Conservation (phyloP, 225 moss, liverwort and hornwort genomes). For the Physcomitrium patens region DNA sequence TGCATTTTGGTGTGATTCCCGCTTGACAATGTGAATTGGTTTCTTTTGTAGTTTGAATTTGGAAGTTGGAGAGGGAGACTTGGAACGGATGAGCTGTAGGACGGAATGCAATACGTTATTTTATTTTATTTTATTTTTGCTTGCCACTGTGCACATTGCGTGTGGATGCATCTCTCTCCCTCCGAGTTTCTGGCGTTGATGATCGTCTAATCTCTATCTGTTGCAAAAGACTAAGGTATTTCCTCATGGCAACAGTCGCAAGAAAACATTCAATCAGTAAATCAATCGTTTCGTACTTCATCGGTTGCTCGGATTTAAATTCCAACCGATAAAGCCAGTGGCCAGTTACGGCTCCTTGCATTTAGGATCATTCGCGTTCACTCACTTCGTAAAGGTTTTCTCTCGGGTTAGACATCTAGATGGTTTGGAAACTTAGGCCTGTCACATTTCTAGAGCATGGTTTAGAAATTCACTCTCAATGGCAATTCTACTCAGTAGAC, state of each 20-base stretch:
- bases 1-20: neutral
- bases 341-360: slow-evolving; percentile 3
- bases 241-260: neutral
- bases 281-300: neutral
- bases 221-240: neutral
- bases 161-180: neutral
- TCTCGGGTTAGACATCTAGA: neutral
- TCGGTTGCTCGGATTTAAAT: neutral
- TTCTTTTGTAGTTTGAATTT: neutral
- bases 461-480: neutral
- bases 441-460: neutral
- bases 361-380: neutral
- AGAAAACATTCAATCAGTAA: neutral
- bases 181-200: neutral
- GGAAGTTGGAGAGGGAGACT: neutral
- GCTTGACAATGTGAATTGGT: slow-evolving; percentile 1
- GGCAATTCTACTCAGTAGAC: slow-evolving; percentile 3
- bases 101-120: too few species aligned
- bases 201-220: neutral
- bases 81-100: neutral
- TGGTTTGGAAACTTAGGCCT: neutral
- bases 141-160: neutral
- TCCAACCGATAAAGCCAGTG: neutral
- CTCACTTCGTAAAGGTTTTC: neutral
- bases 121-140: neutral